Evolutionary conservation across 2,329 filamentous ascomycete species (phyloP).

Genomic region (Myriosclerotinia curreyana): DNA sequence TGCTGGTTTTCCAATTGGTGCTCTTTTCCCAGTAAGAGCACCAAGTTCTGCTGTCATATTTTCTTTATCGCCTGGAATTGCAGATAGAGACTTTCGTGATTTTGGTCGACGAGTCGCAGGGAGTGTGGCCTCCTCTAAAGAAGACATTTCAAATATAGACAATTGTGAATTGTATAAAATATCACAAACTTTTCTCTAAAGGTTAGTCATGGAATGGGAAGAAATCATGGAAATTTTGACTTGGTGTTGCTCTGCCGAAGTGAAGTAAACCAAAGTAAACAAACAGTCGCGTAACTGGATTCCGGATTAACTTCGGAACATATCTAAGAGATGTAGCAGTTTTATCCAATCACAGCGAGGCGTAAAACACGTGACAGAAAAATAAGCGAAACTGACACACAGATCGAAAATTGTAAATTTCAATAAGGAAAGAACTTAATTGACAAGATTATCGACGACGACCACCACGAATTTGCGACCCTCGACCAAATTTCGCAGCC

Average conservation of each 20-base stretch:
- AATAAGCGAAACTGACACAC: slow-evolving; percentile 22
- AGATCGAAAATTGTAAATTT: slow-evolving; percentile 25
- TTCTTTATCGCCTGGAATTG: slow-evolving; percentile 67
- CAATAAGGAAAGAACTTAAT: slow-evolving; percentile 18
- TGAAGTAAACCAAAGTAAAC: slow-evolving; percentile 32
- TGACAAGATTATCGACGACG: slow-evolving; percentile 27
- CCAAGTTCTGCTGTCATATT: slow-evolving; percentile 69
- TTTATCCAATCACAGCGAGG: not conserved
- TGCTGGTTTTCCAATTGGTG: slow-evolving; percentile 28
- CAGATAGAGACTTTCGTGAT: slow-evolving; percentile 70
- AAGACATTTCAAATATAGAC: slow-evolving; percentile 40
- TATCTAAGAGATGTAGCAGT: not conserved
- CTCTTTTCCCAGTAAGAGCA: slow-evolving; percentile 40
- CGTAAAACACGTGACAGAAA: too few relatives aligned
- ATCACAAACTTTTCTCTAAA: slow-evolving; percentile 2
- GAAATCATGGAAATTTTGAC: slow-evolving; percentile 23
- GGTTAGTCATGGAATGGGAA: slow-evolving; percentile 15
- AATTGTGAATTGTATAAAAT: not conserved
- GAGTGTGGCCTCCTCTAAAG: slow-evolving; percentile 48
- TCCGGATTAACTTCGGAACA: slow-evolving; percentile 10
- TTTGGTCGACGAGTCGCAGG: slow-evolving; percentile 52
- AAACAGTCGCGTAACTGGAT: slow-evolving; percentile 19
- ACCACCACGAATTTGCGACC: slow-evolving; percentile 35
- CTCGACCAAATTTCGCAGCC: slow-evolving; percentile 39
- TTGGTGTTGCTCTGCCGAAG: slow-evolving; percentile 25